Conservation (phyloP, 139 green algal genomes). For the Limnomonas spitsbergensis region DNA sequence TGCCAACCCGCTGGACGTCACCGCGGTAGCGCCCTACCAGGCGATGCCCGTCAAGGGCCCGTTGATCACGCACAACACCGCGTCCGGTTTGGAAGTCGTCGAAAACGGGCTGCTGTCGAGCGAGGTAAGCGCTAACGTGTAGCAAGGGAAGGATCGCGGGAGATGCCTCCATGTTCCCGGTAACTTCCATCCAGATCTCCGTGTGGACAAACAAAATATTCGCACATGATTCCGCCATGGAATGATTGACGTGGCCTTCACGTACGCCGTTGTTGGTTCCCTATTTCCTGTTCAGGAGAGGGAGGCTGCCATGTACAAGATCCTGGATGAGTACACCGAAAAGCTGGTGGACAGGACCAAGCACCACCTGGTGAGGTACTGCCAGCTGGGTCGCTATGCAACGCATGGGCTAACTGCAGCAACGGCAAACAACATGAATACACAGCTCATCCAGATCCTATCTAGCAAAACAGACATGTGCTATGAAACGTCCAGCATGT, state of each 20-base stretch:
- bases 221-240: no score
- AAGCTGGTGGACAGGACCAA: conserved; percentile 75
- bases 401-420: no score
- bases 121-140: conserved; percentile 46
- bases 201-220: no score
- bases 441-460: no score
- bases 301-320: conserved; percentile 51
- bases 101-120: conserved; percentile 44
- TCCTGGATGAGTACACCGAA: conserved; percentile 77
- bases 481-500: no score
- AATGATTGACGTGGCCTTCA: no score
- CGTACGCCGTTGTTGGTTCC: no score
- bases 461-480: no score
- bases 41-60: conserved; percentile 66
- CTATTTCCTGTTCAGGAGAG: no score
- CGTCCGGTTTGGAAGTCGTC: conserved; percentile 56
- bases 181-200: no score
- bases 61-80: conserved; percentile 67
- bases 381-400: not conserved
- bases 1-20: conserved; percentile 25
- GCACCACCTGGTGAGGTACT: conserved; percentile 79
- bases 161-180: no score
- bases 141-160: no score
- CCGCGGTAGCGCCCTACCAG: conserved; percentile 72
- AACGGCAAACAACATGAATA: not conserved